phyloP scores from a whole-genome alignment of 2,329 filamentous ascomycete species.

The Aureobasidium subglaciale region DNA sequence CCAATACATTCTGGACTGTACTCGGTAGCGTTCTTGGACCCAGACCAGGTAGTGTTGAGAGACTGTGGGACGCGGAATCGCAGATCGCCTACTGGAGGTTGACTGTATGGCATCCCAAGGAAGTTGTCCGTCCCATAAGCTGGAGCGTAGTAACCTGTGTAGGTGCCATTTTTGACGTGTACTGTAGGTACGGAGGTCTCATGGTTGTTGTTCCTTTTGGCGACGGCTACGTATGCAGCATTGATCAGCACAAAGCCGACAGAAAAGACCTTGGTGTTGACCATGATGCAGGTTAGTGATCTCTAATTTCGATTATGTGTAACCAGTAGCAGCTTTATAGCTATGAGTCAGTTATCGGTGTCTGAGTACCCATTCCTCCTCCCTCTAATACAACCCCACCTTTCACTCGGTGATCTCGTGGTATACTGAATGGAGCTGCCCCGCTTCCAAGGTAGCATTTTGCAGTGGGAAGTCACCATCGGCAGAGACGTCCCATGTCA shows the following conservation, averaged over 20 bases:
- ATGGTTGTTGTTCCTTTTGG: neutral
- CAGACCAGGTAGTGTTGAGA: slow-evolving; percentile 42
- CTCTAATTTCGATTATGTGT: neutral
- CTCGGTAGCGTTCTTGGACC: slow-evolving; percentile 34
- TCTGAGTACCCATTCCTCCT: no score
- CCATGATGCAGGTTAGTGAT: neutral
- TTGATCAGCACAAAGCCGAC: neutral
- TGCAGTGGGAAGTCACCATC: neutral
- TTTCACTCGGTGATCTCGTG: neutral
- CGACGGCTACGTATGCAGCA: neutral
- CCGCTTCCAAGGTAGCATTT: neutral
- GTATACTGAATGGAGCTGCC: neutral
- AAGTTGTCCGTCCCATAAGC: slow-evolving; percentile 46
- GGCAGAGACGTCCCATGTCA: neutral
- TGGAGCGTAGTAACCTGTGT: slow-evolving; percentile 35
- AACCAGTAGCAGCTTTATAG: neutral
- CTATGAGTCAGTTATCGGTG: neutral
- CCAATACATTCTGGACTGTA: slow-evolving; percentile 45
- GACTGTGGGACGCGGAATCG: slow-evolving; percentile 47
- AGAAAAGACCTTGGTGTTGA: neutral
- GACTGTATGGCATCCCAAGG: slow-evolving; percentile 51
- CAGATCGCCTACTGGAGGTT: slow-evolving; percentile 46
- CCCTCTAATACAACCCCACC: neutral
- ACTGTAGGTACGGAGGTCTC: slow-evolving; percentile 24
- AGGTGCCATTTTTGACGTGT: slow-evolving; percentile 41